These are phyloP conservation scores for Limonium bicolor DNA, from an alignment of 148 eudicot species.

Conservation along the genomic window DNA sequence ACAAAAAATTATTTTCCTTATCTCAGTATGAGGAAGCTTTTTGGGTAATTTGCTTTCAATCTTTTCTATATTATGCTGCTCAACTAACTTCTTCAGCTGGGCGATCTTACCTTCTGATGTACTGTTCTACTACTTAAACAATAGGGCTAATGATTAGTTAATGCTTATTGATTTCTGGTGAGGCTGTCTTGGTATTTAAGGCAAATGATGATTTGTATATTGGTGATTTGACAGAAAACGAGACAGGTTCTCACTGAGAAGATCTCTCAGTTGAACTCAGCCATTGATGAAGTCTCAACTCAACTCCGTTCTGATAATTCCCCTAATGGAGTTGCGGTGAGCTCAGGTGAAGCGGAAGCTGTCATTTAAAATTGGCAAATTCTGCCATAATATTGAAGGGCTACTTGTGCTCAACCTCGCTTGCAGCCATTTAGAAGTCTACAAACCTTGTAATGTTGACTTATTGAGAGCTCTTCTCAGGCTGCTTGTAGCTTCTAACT, in stretches of 20 bases:
- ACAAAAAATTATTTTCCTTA: too few relatives aligned
- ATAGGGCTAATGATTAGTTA: background rate
- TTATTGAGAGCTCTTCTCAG: too few relatives aligned
- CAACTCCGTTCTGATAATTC: constrained; percentile 44
- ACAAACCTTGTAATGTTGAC: too few relatives aligned
- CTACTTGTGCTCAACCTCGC: too few relatives aligned
- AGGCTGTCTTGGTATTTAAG: background rate
- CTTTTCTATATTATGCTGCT: too few relatives aligned
- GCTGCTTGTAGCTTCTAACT: too few relatives aligned
- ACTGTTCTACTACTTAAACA: too few relatives aligned
- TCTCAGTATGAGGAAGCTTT: too few relatives aligned
- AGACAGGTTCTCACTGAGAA: constrained; percentile 56
- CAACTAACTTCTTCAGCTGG: too few relatives aligned
- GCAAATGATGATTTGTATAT: constrained; percentile 2
- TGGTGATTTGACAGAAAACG: constrained; percentile 37
- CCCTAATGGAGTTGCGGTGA: constrained; percentile 34
- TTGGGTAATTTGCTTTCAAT: too few relatives aligned
- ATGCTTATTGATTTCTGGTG: background rate
- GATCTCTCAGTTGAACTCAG: constrained; percentile 76
- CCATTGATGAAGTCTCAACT: constrained; percentile 63
- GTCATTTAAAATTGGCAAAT: constrained; percentile 10
- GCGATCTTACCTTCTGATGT: too few relatives aligned
- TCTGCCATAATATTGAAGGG: background rate
- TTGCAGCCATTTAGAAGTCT: too few relatives aligned
- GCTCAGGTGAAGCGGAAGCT: constrained; percentile 42